Evolutionary conservation across 2,329 filamentous ascomycete genomes (phyloP), one percentile per base, ranked within the genome.

Genomic region (Tolypocladium pustulatum): DNA sequence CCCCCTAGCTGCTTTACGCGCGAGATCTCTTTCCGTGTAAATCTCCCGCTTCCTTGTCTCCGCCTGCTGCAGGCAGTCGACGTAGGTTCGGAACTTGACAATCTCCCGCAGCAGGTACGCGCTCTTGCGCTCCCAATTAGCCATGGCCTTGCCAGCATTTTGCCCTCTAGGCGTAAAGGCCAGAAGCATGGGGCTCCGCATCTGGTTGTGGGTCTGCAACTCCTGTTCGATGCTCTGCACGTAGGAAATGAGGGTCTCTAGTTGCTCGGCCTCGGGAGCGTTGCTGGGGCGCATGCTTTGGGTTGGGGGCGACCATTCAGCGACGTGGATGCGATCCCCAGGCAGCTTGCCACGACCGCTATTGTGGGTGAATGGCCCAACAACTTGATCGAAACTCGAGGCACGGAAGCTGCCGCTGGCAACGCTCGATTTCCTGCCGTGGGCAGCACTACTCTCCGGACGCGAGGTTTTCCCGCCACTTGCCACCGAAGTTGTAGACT

Each of bases 91-190:
- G 75, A 96, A 97, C 73, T 97, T 97, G 72, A 97, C 91, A 71
- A 95, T 97, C 76, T 99, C 94, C 40, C 90, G 81, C 15, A 97
- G 80, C 46, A 99, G 76, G 70, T 97, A 96, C 36, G 90, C 87
- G 58, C 90, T 95, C 77, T 97, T 97, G 68, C 89, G 86, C 77
- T 99, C 92, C 93, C 94, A 99, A 73, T 99, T 99, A 25, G 87
- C 81, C 89, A 97, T 93, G 20, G 93, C 91, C 73, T 89, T 92
- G 62, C 78, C 78, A 20, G 87, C 83, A 67, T 97, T 97, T 41
- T 84, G 81, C 61, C 93, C 88, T 36, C 91, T 84, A 3, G 91
- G 89, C 17, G 90, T 91, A 70, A 95, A 97, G 10, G 94, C 91
- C 58, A 96, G 81, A 58, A 92, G 81, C 88, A 97, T 94, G 2